phyloP scores from a whole-genome alignment of 2,329 filamentous ascomycete genomes.

The Pestalotiopsis sp. region DNA sequence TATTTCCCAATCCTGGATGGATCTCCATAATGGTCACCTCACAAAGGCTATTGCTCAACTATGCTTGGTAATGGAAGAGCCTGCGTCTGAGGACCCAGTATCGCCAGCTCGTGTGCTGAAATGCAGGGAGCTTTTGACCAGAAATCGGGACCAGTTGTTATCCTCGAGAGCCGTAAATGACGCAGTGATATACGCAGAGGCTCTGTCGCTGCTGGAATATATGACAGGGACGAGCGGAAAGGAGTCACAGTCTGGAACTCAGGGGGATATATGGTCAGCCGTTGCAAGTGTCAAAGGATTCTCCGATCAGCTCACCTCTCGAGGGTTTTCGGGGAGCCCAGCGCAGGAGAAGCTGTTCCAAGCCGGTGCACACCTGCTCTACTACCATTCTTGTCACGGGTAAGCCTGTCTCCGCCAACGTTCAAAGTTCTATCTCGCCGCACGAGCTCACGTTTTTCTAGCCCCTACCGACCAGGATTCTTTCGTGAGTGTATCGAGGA shows the following conservation, averaged over 20 bases:
- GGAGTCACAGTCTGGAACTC: conserved; percentile 47
- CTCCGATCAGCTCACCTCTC: conserved; percentile 45
- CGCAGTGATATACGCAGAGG: conserved; percentile 62
- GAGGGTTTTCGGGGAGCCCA: conserved; percentile 33
- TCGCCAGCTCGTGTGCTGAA: conserved; percentile 53
- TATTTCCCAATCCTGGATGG: conserved; percentile 69
- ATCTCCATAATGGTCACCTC: conserved; percentile 49
- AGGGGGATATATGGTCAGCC: conserved; percentile 60
- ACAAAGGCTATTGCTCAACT: conserved; percentile 40
- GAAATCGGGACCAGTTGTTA: conserved; percentile 58
- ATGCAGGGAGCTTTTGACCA: conserved; percentile 53
- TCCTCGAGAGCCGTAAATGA: conserved; percentile 49
- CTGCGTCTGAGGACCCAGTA: conserved; percentile 19
- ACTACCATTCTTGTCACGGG: conserved; percentile 65
- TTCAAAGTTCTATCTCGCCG: background rate
- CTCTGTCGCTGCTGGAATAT: conserved; percentile 69
- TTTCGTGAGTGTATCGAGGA: conserved; percentile 64
- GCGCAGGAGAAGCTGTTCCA: conserved; percentile 71
- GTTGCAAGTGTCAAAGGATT: conserved; percentile 44
- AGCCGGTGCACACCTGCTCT: conserved; percentile 66
- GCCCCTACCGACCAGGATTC: conserved; percentile 68
- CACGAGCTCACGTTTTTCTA: conserved; percentile 27
- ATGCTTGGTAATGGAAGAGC: conserved; percentile 40
- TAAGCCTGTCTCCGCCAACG: conserved; percentile 31
- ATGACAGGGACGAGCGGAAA: conserved; percentile 48